Evolutionary conservation across 352 stramenopile species (phyloP).

Genomic region (Globisporangium spiculum): DNA sequence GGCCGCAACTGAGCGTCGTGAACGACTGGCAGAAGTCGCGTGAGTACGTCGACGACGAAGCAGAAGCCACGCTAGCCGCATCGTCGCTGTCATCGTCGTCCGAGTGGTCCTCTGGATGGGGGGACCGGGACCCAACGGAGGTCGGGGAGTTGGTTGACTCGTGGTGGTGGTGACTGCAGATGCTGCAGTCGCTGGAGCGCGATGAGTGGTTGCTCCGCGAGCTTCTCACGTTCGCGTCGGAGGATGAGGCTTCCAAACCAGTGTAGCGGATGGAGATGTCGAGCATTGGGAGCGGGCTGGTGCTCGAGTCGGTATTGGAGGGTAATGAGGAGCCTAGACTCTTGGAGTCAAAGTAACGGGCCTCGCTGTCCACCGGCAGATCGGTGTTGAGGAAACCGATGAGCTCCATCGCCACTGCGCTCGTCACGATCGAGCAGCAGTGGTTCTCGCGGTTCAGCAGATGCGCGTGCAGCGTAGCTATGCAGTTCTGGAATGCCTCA

Average conservation of each 20-base stretch:
- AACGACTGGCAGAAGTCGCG: slow-evolving; percentile 24
- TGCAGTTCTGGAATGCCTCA: slow-evolving; percentile 31
- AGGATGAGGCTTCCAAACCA: background rate
- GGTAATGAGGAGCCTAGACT: background rate
- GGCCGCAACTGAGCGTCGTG: slow-evolving; percentile 48
- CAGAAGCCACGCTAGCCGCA: background rate
- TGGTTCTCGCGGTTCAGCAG: slow-evolving; percentile 40
- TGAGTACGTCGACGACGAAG: background rate
- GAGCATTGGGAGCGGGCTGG: background rate
- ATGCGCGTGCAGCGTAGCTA: slow-evolving; percentile 38
- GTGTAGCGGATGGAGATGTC: slow-evolving; percentile 4
- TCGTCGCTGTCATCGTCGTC: background rate
- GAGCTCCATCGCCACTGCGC: slow-evolving; percentile 26
- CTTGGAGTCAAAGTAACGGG: background rate
- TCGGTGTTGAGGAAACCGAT: slow-evolving; percentile 38
- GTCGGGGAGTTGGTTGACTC: background rate
- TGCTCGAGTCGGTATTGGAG: background rate
- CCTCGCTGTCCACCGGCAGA: slow-evolving; percentile 20
- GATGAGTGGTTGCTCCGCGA: background rate
- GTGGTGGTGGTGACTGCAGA: background rate
- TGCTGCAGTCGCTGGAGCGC: slow-evolving; percentile 4
- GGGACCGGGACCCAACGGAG: background rate
- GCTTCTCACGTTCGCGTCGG: background rate
- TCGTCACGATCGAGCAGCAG: slow-evolving; percentile 30
- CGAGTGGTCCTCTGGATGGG: background rate